Evolutionary conservation across 1,139 yeast genomes (phyloP).

Genomic region (Hyphopichia khmerensis): DNA sequence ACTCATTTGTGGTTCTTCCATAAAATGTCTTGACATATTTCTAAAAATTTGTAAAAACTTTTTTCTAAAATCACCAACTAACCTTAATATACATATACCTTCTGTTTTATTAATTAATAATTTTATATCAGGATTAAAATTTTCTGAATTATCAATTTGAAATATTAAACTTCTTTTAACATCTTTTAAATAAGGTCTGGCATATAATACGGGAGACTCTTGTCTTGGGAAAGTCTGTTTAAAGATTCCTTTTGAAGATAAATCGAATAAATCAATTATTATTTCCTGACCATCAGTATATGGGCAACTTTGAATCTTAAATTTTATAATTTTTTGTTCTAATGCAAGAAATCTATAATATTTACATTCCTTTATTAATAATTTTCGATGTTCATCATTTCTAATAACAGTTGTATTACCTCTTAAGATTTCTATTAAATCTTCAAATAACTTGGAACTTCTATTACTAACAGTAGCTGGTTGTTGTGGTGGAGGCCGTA

Average conservation of each 20-base stretch:
- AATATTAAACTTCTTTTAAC: slow-evolving; percentile 50
- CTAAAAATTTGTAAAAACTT: slow-evolving; percentile 28
- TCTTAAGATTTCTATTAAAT: slow-evolving; percentile 53
- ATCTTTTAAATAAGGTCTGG: slow-evolving; percentile 55
- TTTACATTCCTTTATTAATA: slow-evolving; percentile 65
- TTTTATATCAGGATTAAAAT: slow-evolving; percentile 23
- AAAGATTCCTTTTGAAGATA: slow-evolving; percentile 43
- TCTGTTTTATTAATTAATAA: slow-evolving; percentile 29
- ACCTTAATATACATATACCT: slow-evolving; percentile 24
- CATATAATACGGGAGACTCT: slow-evolving; percentile 39
- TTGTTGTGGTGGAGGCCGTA: slow-evolving; percentile 77
- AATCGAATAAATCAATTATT: slow-evolving; percentile 47
- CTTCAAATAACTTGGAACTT: slow-evolving; percentile 58
- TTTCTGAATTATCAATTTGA: slow-evolving; percentile 37
- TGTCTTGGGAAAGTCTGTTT: slow-evolving; percentile 18
- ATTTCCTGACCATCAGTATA: slow-evolving; percentile 54
- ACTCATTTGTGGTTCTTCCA: slow-evolving; percentile 15
- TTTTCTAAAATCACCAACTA: slow-evolving; percentile 23
- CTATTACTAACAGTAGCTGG: slow-evolving; percentile 55
- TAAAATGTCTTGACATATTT: slow-evolving; percentile 19
- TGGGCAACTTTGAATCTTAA: slow-evolving; percentile 50
- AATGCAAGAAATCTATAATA: slow-evolving; percentile 75
- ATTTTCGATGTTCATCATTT: slow-evolving; percentile 53
- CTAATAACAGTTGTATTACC: slow-evolving; percentile 52
- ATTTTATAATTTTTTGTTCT: slow-evolving; percentile 67